phyloP scores from a whole-genome alignment of 441 rosid genomes.

The Raphanus hybrid region DNA sequence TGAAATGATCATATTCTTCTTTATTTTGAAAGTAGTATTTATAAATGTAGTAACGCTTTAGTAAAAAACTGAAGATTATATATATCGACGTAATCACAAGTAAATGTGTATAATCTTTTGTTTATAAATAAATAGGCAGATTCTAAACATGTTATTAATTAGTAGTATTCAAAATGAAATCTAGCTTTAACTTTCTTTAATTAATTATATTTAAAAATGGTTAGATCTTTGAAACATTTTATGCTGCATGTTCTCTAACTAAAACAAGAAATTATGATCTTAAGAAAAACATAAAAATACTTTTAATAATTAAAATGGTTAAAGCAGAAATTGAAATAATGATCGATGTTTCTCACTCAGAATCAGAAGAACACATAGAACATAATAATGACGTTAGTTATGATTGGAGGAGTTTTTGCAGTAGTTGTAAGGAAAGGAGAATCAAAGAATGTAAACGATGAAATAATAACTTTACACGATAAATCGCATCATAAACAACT shows the following conservation, averaged over 20 bases:
- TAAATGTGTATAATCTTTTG: not conserved
- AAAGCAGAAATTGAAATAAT: not conserved
- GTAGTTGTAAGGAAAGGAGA: slow-evolving; percentile 9
- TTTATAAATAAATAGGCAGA: not conserved
- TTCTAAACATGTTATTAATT: not conserved
- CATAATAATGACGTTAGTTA: not conserved
- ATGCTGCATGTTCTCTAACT: not conserved
- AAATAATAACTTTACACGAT: slow-evolving; percentile 14
- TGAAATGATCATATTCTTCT: not conserved
- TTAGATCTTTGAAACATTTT: not conserved
- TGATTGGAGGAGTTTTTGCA: slow-evolving; percentile 8
- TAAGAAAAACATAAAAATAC: not conserved
- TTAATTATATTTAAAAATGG: not conserved
- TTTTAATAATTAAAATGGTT: not conserved
- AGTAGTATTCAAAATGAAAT: not conserved
- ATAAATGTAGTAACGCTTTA: not conserved
- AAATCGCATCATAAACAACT: slow-evolving; percentile 8
- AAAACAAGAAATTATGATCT: not conserved
- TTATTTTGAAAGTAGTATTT: not conserved
- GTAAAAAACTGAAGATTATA: not conserved
- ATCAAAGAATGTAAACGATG: slow-evolving; percentile 5
- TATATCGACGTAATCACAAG: not conserved
- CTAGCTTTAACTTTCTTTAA: not conserved
- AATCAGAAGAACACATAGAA: not conserved
- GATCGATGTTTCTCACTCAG: not conserved